These are phyloP conservation scores for Dispira parvispora DNA, from an alignment of 192 early-diverging fungal genomes.

Conservation along the genomic window DNA sequence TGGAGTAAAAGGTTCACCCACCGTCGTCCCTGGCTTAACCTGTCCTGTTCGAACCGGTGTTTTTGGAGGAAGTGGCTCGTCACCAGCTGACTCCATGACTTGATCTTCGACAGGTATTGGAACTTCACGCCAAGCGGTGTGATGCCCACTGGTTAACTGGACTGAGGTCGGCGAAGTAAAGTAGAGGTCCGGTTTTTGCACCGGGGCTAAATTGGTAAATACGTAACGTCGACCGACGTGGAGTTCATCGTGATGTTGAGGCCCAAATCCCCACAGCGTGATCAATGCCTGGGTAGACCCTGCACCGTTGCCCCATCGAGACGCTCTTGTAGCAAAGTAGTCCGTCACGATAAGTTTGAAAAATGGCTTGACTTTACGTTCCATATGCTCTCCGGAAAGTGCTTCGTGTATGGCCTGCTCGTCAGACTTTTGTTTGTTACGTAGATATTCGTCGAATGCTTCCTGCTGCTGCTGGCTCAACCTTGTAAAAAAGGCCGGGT, in stretches of 20 bases:
- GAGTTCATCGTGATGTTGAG: background rate
- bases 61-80: background rate
- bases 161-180: no score
- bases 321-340: background rate
- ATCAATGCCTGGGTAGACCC: background rate
- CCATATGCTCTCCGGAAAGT: background rate
- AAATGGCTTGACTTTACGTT: background rate
- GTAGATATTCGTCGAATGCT: background rate
- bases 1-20: background rate
- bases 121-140: background rate
- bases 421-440: background rate
- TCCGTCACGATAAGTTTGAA: background rate
- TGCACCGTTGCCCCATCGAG: no score
- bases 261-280: slow-evolving; percentile 2
- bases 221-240: background rate
- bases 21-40: background rate
- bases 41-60: background rate
- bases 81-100: background rate
- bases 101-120: background rate
- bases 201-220: background rate
- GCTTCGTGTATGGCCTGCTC: background rate
- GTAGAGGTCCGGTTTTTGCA: background rate
- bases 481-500: background rate
- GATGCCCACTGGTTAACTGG: background rate
- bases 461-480: background rate